These are phyloP conservation scores for Fremontodendron californicum DNA, from an alignment of 345 rosid genomes.

Conservation along the genomic window DNA sequence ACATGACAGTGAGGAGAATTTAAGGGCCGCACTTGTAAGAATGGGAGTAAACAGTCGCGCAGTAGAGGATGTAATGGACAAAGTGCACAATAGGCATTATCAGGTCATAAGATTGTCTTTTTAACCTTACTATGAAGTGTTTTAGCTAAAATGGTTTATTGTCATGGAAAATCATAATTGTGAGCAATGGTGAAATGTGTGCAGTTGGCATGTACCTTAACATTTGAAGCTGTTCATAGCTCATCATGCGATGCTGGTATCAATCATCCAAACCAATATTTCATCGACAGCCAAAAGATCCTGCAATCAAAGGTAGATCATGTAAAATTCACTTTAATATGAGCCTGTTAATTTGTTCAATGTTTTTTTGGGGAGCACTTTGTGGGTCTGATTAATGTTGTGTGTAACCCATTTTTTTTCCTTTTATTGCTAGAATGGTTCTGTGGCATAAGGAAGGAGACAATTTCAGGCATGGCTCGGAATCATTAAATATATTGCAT, in stretches of 20 bases:
- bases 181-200: slow-evolving; percentile 16
- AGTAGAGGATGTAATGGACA: slow-evolving; percentile 68
- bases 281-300: slow-evolving; percentile 72
- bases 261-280: slow-evolving; percentile 92
- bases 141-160: not conserved
- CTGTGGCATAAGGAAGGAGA: slow-evolving; percentile 24
- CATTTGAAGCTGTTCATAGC: slow-evolving; percentile 77
- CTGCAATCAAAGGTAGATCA: slow-evolving; percentile 53
- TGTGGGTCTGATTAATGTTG: not conserved
- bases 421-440: slow-evolving; percentile 26
- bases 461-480: slow-evolving; percentile 9
- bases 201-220: slow-evolving; percentile 90
- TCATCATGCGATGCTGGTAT: slow-evolving; percentile 70
- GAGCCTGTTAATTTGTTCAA: not conserved
- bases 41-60: slow-evolving; percentile 72
- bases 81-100: slow-evolving; percentile 66
- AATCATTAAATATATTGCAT: not conserved
- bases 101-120: slow-evolving; percentile 48
- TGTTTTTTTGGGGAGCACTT: not conserved
- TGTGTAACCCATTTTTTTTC: slow-evolving; percentile 5
- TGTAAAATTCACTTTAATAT: not conserved
- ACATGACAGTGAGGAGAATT: slow-evolving; percentile 66
- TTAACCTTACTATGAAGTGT: not conserved
- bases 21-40: slow-evolving; percentile 75
- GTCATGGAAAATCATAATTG: not conserved